Base-by-base conservation (phyloP, 495 filamentous ascomycete genomes). In the Stereocaulon alpinum region DNA sequence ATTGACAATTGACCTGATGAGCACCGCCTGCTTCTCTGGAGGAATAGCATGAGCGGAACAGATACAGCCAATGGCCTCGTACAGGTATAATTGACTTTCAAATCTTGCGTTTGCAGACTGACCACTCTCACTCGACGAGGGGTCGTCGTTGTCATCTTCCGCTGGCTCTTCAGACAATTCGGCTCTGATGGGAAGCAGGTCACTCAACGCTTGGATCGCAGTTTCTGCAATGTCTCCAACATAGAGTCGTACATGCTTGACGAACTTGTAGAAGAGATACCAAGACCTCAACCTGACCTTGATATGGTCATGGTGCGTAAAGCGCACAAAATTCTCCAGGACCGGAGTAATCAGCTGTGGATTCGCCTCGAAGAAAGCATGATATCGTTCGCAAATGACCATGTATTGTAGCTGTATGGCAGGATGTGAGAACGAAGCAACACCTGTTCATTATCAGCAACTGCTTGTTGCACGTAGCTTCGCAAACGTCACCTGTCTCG, bases 311-410 rank as follows among this genome's bases (percentile, higher is more conserved):
- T 95, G 87, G 66, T 97, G 93, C 3, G 91, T 85, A 27, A 96
- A 81, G 34, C 83, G 82, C 40, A 97, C 88, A 72, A 97, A 99
- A 66, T 85, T 87, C 63, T 96, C 90, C n/a, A 99, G 76, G 5
- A 90, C 90, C 60, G 80, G 84, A 7, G 87, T 87, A 45, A 97
- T 93, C 49, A 84, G 79, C 2, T 82, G 76, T 3, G 85, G 78
- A 63, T 95, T 86, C 40, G 80, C 77, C 60, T 94, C 88, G 72
- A 99, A 97, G 72, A 96, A 96, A n/a, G 82, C 79, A 69, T 82
- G 85, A 69, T 97, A 97, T 40, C 93, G 86, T 37, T 95, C 90
- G 68, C 89, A 94, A 43, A 95, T 93, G 65, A 97, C 93, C 94
- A 97, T 97, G 65, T 93, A 97, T 70, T 95, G 90, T 17, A 97